A percentile compares a stretch with the other conserved stretches of the same genome.
These are phyloP conservation scores for Aspergillus ostianus DNA, from an alignment of 495 filamentous ascomycete species.

Conservation along the genomic window DNA sequence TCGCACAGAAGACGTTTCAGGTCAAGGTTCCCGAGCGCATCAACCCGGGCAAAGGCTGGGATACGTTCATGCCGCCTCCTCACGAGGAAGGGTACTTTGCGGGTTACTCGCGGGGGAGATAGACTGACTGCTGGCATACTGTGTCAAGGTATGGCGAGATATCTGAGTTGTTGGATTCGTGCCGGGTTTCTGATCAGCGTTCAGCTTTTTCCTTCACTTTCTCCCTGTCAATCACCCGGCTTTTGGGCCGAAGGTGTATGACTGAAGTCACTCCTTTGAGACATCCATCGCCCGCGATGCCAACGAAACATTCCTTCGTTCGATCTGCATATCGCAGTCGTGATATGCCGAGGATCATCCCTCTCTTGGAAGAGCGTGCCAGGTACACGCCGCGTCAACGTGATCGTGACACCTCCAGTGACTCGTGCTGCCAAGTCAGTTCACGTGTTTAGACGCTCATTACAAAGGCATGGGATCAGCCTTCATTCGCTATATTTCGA, in stretches of 20 bases:
- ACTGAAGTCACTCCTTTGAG: not conserved
- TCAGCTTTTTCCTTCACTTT: not conserved
- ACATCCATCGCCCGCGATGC: not conserved
- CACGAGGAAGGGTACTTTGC: conserved; percentile 9
- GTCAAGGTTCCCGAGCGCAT: conserved; percentile 27
- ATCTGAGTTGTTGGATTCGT: not conserved
- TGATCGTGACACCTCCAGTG: not conserved
- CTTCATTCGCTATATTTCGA: not conserved
- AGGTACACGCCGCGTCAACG: not conserved
- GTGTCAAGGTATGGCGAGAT: not conserved
- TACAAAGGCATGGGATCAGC: not conserved
- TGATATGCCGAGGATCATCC: not conserved
- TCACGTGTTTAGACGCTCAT: not conserved
- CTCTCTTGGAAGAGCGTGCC: not conserved
- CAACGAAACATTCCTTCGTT: not conserved
- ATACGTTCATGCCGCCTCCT: conserved; percentile 12
- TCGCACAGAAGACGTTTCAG: conserved; percentile 34
- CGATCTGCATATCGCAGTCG: conserved; percentile 6
- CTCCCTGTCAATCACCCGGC: not conserved
- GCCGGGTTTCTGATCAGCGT: not conserved
- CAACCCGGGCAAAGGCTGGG: conserved; percentile 15
- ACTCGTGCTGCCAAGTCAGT: not conserved
- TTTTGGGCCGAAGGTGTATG: not conserved
- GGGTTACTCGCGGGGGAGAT: not conserved
- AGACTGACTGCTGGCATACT: too few relatives aligned